Evolutionary conservation across 257 asterid genomes (phyloP), one percentile per base, ranked within the genome.

Genomic region (Lavandula angustifolia): DNA sequence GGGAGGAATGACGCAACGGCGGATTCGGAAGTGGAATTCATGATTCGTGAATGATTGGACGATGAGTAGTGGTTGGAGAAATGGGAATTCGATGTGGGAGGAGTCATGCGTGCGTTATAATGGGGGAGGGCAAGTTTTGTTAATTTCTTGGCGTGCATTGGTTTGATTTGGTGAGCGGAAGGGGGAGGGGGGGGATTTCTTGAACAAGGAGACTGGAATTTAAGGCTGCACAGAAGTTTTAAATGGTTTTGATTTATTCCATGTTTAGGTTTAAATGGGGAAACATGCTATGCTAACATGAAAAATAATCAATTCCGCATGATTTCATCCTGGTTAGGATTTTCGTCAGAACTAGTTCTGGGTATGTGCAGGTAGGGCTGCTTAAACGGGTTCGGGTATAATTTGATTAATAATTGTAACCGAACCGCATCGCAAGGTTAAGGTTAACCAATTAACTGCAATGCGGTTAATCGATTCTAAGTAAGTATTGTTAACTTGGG

Each of bases 121-220:
- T 60, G 47, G 29, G 47, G 29, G 42, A 12, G 27, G 3, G 46
- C 46, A 41, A 41, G 11, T 41, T 41, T n/a, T 13, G n/a, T n/a
- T n/a, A n/a, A 6, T 37, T 42, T 42, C 10, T 2, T 5, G 7
- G 13, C 50, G 13, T 66, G 17, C 29, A 49, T 33, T 38, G 70
- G 55, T 73, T 60, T 71, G 68, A 75, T 75, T 79, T 75, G 84
- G 81, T 79, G 81, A 79, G 84, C 81, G 5, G 71, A 79, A 60
- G 41, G 60, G 37, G 27, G 34, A 41, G 53, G n/a, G n/a, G n/a
- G 32, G 64, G 40, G 22, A 32, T 75, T 75, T 66, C 80, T 75
- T 75, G 43, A n/a, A 46, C 27, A 7, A 1, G 32, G 43, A 27
- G 60, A 54, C 34, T 58, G 16, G 48, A 7, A 33, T 72, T 55